Evolutionary conservation across 2,329 filamentous ascomycete genomes (phyloP).

Genomic region (Ascochyta clinopodiicola): DNA sequence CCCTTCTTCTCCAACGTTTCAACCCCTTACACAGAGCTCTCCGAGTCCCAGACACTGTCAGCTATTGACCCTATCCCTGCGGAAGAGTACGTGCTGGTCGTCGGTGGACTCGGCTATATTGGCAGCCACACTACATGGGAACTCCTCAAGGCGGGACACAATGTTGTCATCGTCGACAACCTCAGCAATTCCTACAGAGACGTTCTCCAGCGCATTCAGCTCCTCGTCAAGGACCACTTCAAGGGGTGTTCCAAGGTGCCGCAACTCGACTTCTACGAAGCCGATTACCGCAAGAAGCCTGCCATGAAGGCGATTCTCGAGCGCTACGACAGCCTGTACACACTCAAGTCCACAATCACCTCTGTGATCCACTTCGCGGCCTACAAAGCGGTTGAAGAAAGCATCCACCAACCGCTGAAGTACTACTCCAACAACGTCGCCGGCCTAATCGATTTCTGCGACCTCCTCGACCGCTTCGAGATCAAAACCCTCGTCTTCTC

Average conservation of each 20-base stretch:
- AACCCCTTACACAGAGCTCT: constrained; percentile 3
- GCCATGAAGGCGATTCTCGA: constrained; percentile 14
- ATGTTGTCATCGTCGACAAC: constrained; percentile 54
- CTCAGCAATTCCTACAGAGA: constrained; percentile 48
- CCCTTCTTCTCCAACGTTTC: background rate
- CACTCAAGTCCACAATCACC: constrained; percentile 52
- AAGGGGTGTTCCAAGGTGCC: constrained; percentile 31
- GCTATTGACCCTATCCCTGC: background rate
- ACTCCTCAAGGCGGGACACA: constrained; percentile 57
- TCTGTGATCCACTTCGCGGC: constrained; percentile 72
- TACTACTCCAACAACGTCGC: constrained; percentile 71
- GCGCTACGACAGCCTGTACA: constrained; percentile 15
- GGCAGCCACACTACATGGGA: constrained; percentile 60
- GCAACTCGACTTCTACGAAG: constrained; percentile 50
- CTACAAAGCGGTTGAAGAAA: constrained; percentile 67
- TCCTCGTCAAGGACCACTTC: background rate
- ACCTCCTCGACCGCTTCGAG: constrained; percentile 59
- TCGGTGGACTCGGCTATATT: constrained; percentile 59
- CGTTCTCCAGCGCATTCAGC: constrained; percentile 36
- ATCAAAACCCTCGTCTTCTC: constrained; percentile 70
- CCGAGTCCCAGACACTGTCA: background rate
- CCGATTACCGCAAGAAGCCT: constrained; percentile 50
- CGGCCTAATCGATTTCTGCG: constrained; percentile 63
- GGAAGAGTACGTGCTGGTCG: constrained; percentile 18
- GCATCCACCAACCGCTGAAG: constrained; percentile 62